Evolutionary conservation across 768 basidiomycete genomes (phyloP).

Genomic region (Phylloporus scabripes): DNA sequence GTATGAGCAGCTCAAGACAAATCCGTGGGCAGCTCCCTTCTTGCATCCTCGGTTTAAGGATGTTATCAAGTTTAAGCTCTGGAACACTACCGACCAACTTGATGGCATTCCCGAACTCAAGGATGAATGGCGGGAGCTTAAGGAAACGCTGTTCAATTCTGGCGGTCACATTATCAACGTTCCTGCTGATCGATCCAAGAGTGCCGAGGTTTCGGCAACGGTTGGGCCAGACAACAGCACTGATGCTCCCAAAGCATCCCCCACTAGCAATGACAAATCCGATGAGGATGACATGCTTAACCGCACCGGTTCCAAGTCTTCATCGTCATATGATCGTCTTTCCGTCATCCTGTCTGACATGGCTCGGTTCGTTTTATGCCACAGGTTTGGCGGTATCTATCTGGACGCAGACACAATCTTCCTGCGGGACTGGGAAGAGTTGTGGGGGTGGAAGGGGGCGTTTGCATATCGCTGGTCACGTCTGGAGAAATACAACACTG

Average conservation of each 20-base stretch:
- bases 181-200: constrained; percentile 39
- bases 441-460: constrained; percentile 95
- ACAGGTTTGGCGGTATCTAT: constrained; percentile 94
- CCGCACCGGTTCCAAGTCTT: constrained; percentile 84
- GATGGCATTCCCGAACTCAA: constrained; percentile 87
- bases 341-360: constrained; percentile 95
- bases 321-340: constrained; percentile 81
- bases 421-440: constrained; percentile 95
- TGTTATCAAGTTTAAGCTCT: constrained; percentile 90
- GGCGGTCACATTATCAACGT: constrained; percentile 72
- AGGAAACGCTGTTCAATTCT: constrained; percentile 79
- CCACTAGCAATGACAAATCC: constrained; percentile 25
- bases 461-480: constrained; percentile 97
- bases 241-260: constrained; percentile 17
- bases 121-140: constrained; percentile 80
- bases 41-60: constrained; percentile 89
- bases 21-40: constrained; percentile 95
- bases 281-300: constrained; percentile 59
- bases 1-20: constrained; percentile 73
- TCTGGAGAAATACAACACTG: constrained; percentile 91
- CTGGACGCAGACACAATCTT: constrained; percentile 96
- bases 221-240: constrained; percentile 22
- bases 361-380: constrained; percentile 95
- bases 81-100: constrained; percentile 97
- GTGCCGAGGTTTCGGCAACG: constrained; percentile 16